A percentile compares a stretch with the other conserved stretches of the same genome.
Conservation (phyloP, 1,284 basidiomycete genomes). For the Puccinia coronata region DNA sequence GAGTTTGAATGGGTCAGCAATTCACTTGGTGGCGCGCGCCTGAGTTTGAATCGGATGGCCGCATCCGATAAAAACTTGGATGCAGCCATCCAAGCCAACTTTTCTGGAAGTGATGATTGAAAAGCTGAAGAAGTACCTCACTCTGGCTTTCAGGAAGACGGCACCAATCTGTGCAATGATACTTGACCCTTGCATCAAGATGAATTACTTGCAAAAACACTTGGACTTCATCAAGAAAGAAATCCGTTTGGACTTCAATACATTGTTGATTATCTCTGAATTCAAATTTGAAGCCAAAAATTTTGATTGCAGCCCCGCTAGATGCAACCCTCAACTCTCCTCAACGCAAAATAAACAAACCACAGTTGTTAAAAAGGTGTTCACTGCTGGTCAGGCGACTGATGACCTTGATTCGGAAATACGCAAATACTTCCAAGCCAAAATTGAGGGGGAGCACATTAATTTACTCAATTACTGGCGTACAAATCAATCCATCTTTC, state of each 20-base stretch:
- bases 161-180: neutral
- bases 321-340: too few species aligned
- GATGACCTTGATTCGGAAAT: neutral
- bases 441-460: neutral
- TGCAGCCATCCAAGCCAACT: too few species aligned
- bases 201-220: neutral
- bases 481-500: neutral
- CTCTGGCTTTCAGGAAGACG: neutral
- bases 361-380: too few species aligned
- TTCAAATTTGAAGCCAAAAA: neutral
- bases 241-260: neutral
- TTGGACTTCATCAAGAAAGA: neutral
- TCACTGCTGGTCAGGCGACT: too few species aligned
- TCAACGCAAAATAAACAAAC: neutral
- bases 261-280: neutral
- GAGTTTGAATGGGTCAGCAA: too few species aligned
- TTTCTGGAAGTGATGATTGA: too few species aligned
- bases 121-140: constrained; percentile 1
- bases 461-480: neutral
- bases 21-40: too few species aligned
- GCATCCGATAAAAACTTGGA: too few species aligned
- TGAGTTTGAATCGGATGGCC: too few species aligned
- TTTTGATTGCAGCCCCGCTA: neutral
- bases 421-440: neutral
- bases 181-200: constrained; percentile 10